phyloP scores from a whole-genome alignment of 306 rosid genomes.

The Gastrolobium bilobum region DNA sequence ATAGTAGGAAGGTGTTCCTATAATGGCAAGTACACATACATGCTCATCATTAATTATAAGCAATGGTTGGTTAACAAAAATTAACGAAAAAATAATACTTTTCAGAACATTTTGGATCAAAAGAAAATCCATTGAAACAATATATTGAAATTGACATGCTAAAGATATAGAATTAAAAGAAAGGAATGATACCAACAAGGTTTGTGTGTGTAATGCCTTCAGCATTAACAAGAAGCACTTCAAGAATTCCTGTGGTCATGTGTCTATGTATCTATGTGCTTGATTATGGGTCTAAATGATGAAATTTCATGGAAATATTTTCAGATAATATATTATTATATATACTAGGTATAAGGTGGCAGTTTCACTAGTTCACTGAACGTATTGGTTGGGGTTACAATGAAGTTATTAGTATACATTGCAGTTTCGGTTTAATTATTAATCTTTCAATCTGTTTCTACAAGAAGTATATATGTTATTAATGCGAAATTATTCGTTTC shows the following conservation, averaged over 20 bases:
- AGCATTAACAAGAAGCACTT: slow-evolving; percentile 82
- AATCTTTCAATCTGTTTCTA: slow-evolving; percentile 36
- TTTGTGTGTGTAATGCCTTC: slow-evolving; percentile 71
- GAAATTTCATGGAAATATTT: slow-evolving; percentile 24
- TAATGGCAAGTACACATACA: neutral
- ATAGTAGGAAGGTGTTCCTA: slow-evolving; percentile 74
- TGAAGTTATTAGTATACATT: neutral
- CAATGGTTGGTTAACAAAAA: neutral
- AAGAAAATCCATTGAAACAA: neutral
- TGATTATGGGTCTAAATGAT: slow-evolving; percentile 18
- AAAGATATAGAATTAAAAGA: neutral
- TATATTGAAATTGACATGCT: neutral
- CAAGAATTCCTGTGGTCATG: slow-evolving; percentile 69
- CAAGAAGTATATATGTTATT: neutral
- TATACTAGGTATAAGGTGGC: neutral
- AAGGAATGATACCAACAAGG: slow-evolving; percentile 63
- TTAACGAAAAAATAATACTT: neutral
- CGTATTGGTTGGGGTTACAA: slow-evolving; percentile 27
- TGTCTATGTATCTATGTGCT: slow-evolving; percentile 10
- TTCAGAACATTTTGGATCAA: neutral
- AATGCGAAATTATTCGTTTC: slow-evolving; percentile 21
- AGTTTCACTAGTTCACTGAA: slow-evolving; percentile 37
- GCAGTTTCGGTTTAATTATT: slow-evolving; percentile 14
- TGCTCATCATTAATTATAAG: neutral
- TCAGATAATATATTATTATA: slow-evolving; percentile 29